Evolutionary conservation across 1,139 yeast genomes (phyloP), one percentile per base, ranked within the genome.

Genomic region (Hyphopichia wangnamkhiaoensis): DNA sequence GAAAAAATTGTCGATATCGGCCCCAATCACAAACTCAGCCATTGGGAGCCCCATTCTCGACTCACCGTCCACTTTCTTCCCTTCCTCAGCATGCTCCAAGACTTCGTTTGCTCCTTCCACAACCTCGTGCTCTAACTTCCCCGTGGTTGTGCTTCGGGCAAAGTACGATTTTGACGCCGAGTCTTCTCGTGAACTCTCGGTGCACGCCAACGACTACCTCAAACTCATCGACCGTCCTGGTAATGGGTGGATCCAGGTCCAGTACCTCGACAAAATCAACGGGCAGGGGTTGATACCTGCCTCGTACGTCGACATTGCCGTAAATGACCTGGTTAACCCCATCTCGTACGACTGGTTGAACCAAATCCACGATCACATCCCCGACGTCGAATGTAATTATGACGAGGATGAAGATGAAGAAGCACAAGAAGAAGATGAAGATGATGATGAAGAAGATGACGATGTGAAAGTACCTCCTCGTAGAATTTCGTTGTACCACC

Each of bases 261-360:
- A 71, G 45, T 68, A 59, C 37, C 61, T 71, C 40, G 76, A 71
- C 44, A 61, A 62, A 41, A 45, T 71, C 27, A 46, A 49, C 9
- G 45, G 49, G 5, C 71, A 72, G 2, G 77, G 76, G 0, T 47
- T 71, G 28, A 64, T 71, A 4, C 77, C 76, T 4, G 72, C 75
- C 2, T 53, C 59, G 24, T 71, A 70, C 45, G 72, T 68, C n/a
- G 75, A 69, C 41, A 71, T 71, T 33, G 75, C 72, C n/a, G 59
- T 69, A 19, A 71, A 71, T 44, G 71, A 66, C 44, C 41, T 54
- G 3, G 37, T 43, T 4, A 56, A 61, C 35, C 72, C 71, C n/a
- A 49, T 67, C 16, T 54, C 64, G 4, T 44, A 54, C 26, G 49
- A 51, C 34, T 66, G 72, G 72, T 49, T 67, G 21, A 60, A 59